A percentile compares a stretch with the other conserved stretches of the same genome.
Evolutionary conservation across 192 early-diverging fungal genomes (phyloP).

Genomic region (Endogone sp.): DNA sequence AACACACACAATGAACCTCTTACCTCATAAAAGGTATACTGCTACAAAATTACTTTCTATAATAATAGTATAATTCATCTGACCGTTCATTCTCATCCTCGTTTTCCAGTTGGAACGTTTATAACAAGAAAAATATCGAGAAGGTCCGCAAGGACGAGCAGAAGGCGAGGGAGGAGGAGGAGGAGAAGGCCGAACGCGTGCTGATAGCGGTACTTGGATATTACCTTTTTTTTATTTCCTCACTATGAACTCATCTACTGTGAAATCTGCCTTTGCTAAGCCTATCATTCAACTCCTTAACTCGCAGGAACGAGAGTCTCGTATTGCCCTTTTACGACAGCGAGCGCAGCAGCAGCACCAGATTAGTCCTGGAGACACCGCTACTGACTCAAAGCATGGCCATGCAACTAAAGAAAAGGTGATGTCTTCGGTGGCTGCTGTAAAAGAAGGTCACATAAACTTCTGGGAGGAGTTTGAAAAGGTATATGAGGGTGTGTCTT

Average conservation of each 20-base stretch:
- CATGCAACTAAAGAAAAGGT: no score
- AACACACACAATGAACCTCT: neutral
- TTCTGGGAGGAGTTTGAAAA: conserved; percentile 54
- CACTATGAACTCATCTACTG: no score
- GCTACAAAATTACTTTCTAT: conserved; percentile 11
- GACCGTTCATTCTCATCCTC: conserved; percentile 7
- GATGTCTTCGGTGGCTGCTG: neutral
- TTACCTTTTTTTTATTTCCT: no score
- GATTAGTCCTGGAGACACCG: no score
- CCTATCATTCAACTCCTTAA: neutral
- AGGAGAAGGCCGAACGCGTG: conserved; percentile 41
- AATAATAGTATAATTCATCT: neutral
- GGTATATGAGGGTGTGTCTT: no score
- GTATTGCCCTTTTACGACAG: conserved; percentile 47
- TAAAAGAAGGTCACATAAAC: conserved; percentile 42
- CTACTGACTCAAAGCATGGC: no score
- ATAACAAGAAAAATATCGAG: conserved; percentile 67
- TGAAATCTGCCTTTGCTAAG: no score
- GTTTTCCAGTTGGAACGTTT: conserved; percentile 66
- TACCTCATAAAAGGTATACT: conserved; percentile 10
- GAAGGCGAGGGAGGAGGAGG: conserved; percentile 54
- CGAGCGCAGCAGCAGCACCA: conserved; percentile 33
- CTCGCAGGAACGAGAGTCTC: conserved; percentile 54
- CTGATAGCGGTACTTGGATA: conserved; percentile 41
- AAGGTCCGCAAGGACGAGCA: conserved; percentile 65